These are phyloP conservation scores for Moesziomyces sp. DNA, from an alignment of 1,284 basidiomycete genomes.

Conservation along the genomic window DNA sequence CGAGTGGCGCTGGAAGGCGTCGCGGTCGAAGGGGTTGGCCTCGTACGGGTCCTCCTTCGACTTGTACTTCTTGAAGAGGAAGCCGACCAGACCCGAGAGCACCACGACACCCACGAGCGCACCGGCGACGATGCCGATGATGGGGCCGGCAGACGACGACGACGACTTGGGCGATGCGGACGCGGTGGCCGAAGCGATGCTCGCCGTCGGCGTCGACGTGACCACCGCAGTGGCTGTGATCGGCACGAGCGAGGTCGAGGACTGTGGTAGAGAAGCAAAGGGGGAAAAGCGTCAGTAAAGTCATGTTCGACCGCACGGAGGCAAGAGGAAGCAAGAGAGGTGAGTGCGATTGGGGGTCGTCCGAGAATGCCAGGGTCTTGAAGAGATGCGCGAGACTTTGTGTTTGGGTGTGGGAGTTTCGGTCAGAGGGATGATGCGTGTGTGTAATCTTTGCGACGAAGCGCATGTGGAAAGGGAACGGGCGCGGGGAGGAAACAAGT, in stretches of 20 bases:
- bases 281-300: slow-evolving; percentile 7
- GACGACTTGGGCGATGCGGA: slow-evolving; percentile 35
- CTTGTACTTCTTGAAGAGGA: slow-evolving; percentile 65
- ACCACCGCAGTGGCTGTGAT: slow-evolving; percentile 47
- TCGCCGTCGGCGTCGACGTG: slow-evolving; percentile 37
- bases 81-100: slow-evolving; percentile 64
- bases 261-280: slow-evolving; percentile 9
- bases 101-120: slow-evolving; percentile 66
- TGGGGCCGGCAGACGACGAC: slow-evolving; percentile 55
- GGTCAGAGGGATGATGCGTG: background rate
- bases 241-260: slow-evolving; percentile 17
- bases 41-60: slow-evolving; percentile 64
- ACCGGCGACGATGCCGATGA: slow-evolving; percentile 68
- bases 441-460: slow-evolving; percentile 24
- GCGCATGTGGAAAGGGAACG: slow-evolving; percentile 9
- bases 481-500: slow-evolving; percentile 12
- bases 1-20: slow-evolving; percentile 64
- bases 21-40: slow-evolving; percentile 65
- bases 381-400: background rate
- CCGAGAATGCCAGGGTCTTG: slow-evolving; percentile 11
- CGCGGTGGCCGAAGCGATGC: slow-evolving; percentile 15
- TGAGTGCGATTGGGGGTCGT: slow-evolving; percentile 16
- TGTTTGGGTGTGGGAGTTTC: background rate
- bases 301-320: background rate
- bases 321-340: slow-evolving; percentile 23